These are phyloP conservation scores for Chloropicon primus DNA, from an alignment of 139 green algal genomes.

Conservation along the genomic window DNA sequence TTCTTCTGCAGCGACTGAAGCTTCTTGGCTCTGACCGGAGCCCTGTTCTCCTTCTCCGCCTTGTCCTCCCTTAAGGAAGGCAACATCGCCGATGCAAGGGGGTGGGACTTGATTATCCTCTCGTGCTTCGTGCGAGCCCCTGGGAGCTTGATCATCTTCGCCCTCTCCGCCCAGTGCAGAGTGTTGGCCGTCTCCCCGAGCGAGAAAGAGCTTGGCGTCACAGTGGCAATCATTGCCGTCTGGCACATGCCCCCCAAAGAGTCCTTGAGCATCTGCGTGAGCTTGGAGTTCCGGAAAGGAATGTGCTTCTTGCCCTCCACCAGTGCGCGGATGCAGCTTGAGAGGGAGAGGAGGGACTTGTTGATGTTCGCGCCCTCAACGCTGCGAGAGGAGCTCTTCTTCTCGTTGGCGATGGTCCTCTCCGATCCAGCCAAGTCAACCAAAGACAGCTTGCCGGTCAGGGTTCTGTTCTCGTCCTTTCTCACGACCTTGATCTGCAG, in stretches of 20 bases:
- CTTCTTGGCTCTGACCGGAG: not conserved
- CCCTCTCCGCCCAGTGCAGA: slow-evolving; percentile 1
- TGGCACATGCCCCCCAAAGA: not conserved
- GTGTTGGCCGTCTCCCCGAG: slow-evolving; percentile 3
- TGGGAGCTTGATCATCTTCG: not conserved
- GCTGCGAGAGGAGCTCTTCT: not conserved
- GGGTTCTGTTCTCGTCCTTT: not conserved
- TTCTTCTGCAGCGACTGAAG: not conserved
- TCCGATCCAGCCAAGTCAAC: not conserved
- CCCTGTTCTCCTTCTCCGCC: not conserved
- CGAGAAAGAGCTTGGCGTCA: not conserved
- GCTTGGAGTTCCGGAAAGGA: not conserved
- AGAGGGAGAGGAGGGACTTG: slow-evolving; percentile 3
- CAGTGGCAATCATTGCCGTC: not conserved
- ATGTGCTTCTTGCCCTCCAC: not conserved
- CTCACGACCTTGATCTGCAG: slow-evolving; percentile 12
- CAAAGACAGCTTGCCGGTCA: not conserved
- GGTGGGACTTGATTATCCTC: not conserved
- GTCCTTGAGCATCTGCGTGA: not conserved
- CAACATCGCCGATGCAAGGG: not conserved
- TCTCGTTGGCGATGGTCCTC: slow-evolving; percentile 9
- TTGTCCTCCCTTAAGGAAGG: not conserved
- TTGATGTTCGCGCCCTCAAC: slow-evolving; percentile 14
- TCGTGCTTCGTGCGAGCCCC: not conserved
- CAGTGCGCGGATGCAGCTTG: slow-evolving; percentile 1